Conservation (phyloP, 1,139 yeast genomes). For the Sugiyamaella xylanicola region DNA sequence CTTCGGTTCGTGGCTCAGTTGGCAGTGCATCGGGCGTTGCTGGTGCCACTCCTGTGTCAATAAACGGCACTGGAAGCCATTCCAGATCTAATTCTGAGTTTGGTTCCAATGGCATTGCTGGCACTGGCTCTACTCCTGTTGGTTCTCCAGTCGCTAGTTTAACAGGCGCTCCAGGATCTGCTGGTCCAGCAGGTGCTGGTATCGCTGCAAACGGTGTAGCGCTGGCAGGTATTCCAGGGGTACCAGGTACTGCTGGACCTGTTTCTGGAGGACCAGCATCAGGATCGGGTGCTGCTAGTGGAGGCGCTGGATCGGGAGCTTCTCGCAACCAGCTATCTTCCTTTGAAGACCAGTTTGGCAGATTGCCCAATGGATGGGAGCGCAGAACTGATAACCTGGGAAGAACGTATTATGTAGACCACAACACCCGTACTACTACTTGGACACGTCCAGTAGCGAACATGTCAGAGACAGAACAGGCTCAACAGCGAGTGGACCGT, state of each 20-base stretch:
- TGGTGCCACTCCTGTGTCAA: conserved; percentile 12
- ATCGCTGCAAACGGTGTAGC: conserved; percentile 23
- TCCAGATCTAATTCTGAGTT: conserved; percentile 18
- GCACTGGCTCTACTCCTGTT: conserved; percentile 28
- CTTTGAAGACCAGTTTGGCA: conserved; percentile 94
- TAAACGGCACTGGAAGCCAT: not conserved
- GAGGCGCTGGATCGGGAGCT: conserved; percentile 28
- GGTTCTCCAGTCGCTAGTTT: conserved; percentile 28
- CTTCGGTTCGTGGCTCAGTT: conserved; percentile 30
- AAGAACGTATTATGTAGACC: conserved; percentile 96
- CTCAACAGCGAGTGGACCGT: conserved; percentile 44
- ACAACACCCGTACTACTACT: conserved; percentile 94
- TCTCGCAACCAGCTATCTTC: conserved; percentile 50
- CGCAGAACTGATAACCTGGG: conserved; percentile 97
- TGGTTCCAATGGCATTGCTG: conserved; percentile 27
- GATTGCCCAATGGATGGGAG: conserved; percentile 99
- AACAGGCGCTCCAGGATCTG: conserved; percentile 25
- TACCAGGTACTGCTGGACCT: conserved; percentile 20
- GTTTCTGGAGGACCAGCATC: conserved; percentile 6
- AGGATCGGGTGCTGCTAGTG: conserved; percentile 29
- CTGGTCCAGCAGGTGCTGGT: conserved; percentile 27
- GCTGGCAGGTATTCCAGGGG: conserved; percentile 18
- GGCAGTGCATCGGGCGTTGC: conserved; percentile 32
- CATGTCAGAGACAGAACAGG: conserved; percentile 40
- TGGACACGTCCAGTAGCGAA: conserved; percentile 91